Percentiles rank a stretch among this genome's conserved stretches.
These are phyloP conservation scores for Oxyria digyna DNA, from an alignment of 148 eudicot genomes.

Conservation along the genomic window DNA sequence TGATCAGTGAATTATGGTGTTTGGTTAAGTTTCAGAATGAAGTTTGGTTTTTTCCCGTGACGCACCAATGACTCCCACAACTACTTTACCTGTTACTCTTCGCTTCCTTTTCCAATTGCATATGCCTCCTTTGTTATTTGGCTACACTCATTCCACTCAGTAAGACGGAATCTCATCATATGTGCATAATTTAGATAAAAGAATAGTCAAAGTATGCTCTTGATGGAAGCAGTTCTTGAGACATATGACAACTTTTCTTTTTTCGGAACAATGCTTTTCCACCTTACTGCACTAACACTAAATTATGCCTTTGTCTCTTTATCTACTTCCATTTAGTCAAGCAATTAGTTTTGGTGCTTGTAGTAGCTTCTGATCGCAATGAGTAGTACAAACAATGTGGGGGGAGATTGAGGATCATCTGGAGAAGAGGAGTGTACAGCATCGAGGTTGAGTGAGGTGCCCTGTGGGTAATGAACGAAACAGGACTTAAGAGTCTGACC, in stretches of 20 bases:
- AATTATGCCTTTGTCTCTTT: not conserved
- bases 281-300: not conserved
- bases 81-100: not conserved
- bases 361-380: not conserved
- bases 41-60: not conserved
- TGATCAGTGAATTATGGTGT: not conserved
- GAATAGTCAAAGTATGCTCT: not conserved
- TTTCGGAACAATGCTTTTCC: not conserved
- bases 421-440: not conserved
- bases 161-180: not conserved
- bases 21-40: not conserved
- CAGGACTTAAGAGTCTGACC: not conserved
- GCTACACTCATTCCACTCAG: not conserved
- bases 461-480: not conserved
- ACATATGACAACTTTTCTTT: not conserved
- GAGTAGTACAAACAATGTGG: not conserved
- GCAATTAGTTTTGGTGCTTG: not conserved
- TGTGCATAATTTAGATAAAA: not conserved
- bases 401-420: not conserved
- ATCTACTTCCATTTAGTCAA: not conserved
- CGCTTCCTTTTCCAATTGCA: not conserved
- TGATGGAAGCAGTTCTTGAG: not conserved
- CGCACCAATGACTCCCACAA: not conserved
- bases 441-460: not conserved
- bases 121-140: not conserved